Evolutionary conservation across 768 basidiomycete genomes (phyloP), one percentile per base, ranked within the genome.

Genomic region (Neoboletus subvelutipes): DNA sequence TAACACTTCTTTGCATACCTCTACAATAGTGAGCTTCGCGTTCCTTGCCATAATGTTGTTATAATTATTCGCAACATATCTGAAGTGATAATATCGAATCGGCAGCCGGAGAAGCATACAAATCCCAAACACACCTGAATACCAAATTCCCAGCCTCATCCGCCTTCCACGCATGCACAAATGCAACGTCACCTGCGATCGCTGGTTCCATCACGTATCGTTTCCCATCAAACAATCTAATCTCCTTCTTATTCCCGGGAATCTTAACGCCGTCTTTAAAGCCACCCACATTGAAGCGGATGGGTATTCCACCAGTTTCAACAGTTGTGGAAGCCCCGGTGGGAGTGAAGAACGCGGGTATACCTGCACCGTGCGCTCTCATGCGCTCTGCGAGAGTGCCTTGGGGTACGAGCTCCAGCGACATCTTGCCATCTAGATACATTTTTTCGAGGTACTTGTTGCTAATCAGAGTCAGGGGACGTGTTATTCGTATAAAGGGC

Each of bases 361-460:
- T 90, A 33, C 93, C 92, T 15, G 89, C 87, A 9, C 88, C 92
- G 54, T 90, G 87, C 4, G 93, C 88, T 43, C 92, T 86, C 54
- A 94, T 77, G 56, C 92, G 86, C 66, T 93, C 94, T 17, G 87
- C 88, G n/a, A 96, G 83, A 5, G 90, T 93, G 2, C 93, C 93
- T 72, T 94, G 94, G 2, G 92, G 93, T 18, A 90, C 88, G 22
- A 95, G 85, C 68, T 95, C 94, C 20, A 94, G 75, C 10, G 87
- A 87, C 61, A 96, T 88, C 61, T 86, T 73, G 49, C 94, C 93
- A 36, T 80, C 78, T 42, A 94, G 80, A 73, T 92, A 96, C 57
- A 87, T 77, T 17, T 79, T 71, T 72, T 93, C 91, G 56, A 94
- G 92, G 58, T 83, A 80, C 75, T 94, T 92, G 76, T 92, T 93